phyloP scores from a whole-genome alignment of 2,329 filamentous ascomycete species.

The Fonsecaea monophora region DNA sequence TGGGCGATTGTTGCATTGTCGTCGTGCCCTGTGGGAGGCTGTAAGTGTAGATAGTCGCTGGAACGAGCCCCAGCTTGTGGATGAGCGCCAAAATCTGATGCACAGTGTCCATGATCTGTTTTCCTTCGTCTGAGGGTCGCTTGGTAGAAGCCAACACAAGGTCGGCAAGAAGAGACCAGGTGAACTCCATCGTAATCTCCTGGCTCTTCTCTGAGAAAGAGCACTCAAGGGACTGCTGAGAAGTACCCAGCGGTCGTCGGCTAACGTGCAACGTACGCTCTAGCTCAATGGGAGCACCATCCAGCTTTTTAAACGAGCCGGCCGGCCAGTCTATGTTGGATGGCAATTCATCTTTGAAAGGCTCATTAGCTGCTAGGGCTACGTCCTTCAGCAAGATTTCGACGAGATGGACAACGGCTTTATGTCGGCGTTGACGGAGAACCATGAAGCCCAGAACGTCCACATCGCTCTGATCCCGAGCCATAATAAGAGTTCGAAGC shows the following conservation, averaged over 20 bases:
- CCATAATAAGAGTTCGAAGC: slow-evolving; percentile 44
- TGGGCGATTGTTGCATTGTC: slow-evolving; percentile 50
- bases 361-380: slow-evolving; percentile 37
- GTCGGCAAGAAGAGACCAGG: slow-evolving; percentile 32
- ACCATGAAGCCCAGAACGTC: slow-evolving; percentile 52
- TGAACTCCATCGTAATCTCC: slow-evolving; percentile 23
- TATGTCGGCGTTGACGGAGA: slow-evolving; percentile 49
- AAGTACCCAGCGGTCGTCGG: slow-evolving; percentile 4
- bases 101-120: slow-evolving; percentile 53
- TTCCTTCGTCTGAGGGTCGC: slow-evolving; percentile 44
- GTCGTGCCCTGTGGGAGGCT: slow-evolving; percentile 42
- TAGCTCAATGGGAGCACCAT: slow-evolving; percentile 44
- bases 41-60: slow-evolving; percentile 53
- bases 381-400: slow-evolving; percentile 49
- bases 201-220: neutral
- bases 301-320: slow-evolving; percentile 37
- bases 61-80: slow-evolving; percentile 53
- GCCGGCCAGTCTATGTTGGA: slow-evolving; percentile 44
- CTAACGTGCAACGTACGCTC: slow-evolving; percentile 20
- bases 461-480: slow-evolving; percentile 41
- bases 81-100: slow-evolving; percentile 53
- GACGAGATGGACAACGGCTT: slow-evolving; percentile 49
- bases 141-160: slow-evolving; percentile 54
- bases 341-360: slow-evolving; percentile 37
- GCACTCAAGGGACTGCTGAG: neutral